These are phyloP conservation scores for Wickerhamiella australiensis DNA, from an alignment of 805 yeast species.

Conservation along the genomic window DNA sequence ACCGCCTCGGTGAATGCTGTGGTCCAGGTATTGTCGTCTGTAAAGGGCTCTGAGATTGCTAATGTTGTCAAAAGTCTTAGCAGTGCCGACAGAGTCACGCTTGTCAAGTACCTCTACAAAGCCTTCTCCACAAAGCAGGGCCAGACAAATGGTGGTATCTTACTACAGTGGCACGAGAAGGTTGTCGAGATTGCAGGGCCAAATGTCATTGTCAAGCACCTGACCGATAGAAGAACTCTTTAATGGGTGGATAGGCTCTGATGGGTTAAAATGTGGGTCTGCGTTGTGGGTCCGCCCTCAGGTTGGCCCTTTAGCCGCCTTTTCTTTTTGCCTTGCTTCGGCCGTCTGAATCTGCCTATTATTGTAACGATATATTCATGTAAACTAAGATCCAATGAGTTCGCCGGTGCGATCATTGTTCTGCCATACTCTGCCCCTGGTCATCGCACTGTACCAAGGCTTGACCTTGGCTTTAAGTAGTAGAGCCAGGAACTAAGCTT, in stretches of 20 bases:
- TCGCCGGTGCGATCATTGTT: not conserved
- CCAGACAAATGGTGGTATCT: slow-evolving; percentile 67
- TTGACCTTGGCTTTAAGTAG: too few relatives aligned
- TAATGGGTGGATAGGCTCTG: slow-evolving; percentile 29
- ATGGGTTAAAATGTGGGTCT: too few relatives aligned
- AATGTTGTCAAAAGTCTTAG: slow-evolving; percentile 46
- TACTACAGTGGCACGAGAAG: slow-evolving; percentile 88
- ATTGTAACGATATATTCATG: not conserved
- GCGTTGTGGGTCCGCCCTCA: too few relatives aligned
- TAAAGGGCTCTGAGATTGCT: slow-evolving; percentile 55
- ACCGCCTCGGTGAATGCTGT: slow-evolving; percentile 41
- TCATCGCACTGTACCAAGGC: too few relatives aligned
- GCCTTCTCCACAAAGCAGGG: slow-evolving; percentile 59
- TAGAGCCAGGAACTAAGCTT: too few relatives aligned
- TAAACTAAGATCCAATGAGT: not conserved
- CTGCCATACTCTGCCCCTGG: too few relatives aligned
- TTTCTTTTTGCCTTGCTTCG: too few relatives aligned
- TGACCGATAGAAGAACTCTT: slow-evolving; percentile 75
- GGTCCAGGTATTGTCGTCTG: slow-evolving; percentile 57
- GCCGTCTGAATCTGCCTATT: too few relatives aligned
- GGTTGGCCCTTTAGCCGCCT: too few relatives aligned
- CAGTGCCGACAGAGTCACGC: slow-evolving; percentile 56
- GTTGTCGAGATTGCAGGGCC: slow-evolving; percentile 73
- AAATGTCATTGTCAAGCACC: slow-evolving; percentile 76
- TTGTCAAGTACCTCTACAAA: slow-evolving; percentile 74